phyloP scores from a whole-genome alignment of 805 yeast species.

The Ogataea angusta region DNA sequence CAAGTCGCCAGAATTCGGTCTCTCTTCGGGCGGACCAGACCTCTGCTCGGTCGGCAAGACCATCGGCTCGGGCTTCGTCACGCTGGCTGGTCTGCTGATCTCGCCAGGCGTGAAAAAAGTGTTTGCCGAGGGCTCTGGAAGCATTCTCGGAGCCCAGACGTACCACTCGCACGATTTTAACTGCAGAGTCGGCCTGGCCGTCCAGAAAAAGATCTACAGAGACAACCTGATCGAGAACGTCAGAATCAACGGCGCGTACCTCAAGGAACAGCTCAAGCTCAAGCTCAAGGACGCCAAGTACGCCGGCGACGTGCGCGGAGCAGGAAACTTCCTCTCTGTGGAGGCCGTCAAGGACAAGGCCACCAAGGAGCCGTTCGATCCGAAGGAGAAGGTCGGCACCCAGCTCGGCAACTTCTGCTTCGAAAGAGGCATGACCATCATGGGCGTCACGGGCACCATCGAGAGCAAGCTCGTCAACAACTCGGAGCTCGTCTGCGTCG shows the following conservation, averaged over 20 bases:
- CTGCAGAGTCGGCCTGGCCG: slow-evolving; percentile 45
- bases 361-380: slow-evolving; percentile 48
- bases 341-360: slow-evolving; percentile 53
- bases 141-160: slow-evolving; percentile 47
- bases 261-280: slow-evolving; percentile 38
- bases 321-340: slow-evolving; percentile 57
- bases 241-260: slow-evolving; percentile 39
- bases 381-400: slow-evolving; percentile 36
- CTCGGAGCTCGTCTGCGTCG: slow-evolving; percentile 28
- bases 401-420: slow-evolving; percentile 33
- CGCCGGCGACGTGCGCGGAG: slow-evolving; percentile 61
- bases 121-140: slow-evolving; percentile 38
- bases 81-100: slow-evolving; percentile 45
- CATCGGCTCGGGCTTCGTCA: slow-evolving; percentile 47
- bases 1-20: slow-evolving; percentile 46
- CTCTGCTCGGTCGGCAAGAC: slow-evolving; percentile 48
- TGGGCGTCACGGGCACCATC: slow-evolving; percentile 46
- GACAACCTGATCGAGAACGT: slow-evolving; percentile 39
- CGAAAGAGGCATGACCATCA: slow-evolving; percentile 44
- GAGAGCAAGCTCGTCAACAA: slow-evolving; percentile 24
- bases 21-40: slow-evolving; percentile 44
- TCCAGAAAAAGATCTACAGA: slow-evolving; percentile 40
- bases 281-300: slow-evolving; percentile 35
- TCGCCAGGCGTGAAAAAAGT: slow-evolving; percentile 40
- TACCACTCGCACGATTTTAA: slow-evolving; percentile 48